Base-by-base conservation (phyloP, 768 basidiomycete species). In the Hygrophoropsis aurantiaca region DNA sequence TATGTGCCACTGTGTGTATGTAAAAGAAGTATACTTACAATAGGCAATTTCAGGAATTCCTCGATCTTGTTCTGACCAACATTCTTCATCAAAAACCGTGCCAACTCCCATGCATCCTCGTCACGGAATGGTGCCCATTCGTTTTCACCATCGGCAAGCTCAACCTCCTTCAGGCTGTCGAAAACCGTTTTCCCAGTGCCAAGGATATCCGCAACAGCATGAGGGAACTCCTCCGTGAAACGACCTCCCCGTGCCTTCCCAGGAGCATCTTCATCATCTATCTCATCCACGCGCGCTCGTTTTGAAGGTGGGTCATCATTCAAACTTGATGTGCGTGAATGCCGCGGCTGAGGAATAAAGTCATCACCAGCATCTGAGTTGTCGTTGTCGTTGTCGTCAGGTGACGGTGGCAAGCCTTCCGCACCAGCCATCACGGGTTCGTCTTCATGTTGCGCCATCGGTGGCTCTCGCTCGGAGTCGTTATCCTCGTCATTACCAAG, bases 31-130 rank as follows among this genome's bases (percentile, higher is more conserved):
- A 18, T 20, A 57, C 62, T 45, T 47, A 66, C 61, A n/a, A 54
- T 58, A 13, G 52, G 36, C 5, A 70, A 47, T 26, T 65, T 64
- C 13, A 72, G 50, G 38, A 67, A 69, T 7, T 54, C 42, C 27
- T 72, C 51, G 2, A 63, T 66, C 46, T 69, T 55, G 1, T 41
- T 58, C n/a, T 68, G 55, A 11, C 68, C 56, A 7, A 58, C 51
- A 39, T 41, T 30, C 58, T 37, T 48, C 37, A 61, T 56, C 20
- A 73, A 42, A 65, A 62, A 72, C 18, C 47, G 30, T 5, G 57
- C 70, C 9, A 72, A 38, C 40, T 68, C 64, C 56, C 66, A 69
- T 26, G 71, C 64, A 6, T 65, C 66, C 21, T 54, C 36, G 27
- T 40, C 52, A 11, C 53, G 53, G 48, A 71, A 71, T 2, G 67